These are phyloP conservation scores for Diplodia scrobiculata DNA, from an alignment of 2,329 filamentous ascomycete species.

Conservation along the genomic window DNA sequence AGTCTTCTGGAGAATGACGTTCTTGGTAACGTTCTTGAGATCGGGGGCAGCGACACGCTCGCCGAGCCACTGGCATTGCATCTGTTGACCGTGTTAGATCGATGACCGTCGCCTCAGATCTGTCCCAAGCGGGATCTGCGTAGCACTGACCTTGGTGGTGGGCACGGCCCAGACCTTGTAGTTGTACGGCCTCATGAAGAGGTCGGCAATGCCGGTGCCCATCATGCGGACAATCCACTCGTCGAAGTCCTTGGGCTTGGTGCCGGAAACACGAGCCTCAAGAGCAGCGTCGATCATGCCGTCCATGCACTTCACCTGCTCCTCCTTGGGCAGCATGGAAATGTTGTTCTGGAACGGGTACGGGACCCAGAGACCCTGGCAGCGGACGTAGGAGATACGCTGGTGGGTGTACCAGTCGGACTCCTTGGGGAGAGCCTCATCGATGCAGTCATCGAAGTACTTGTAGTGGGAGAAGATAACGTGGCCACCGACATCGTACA, in stretches of 20 bases:
- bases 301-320: constrained; percentile 91
- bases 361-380: constrained; percentile 93
- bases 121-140: constrained; percentile 3
- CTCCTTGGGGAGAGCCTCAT: constrained; percentile 91
- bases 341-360: constrained; percentile 99
- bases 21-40: constrained; percentile 88
- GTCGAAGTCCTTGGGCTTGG: constrained; percentile 95
- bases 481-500: constrained; percentile 97
- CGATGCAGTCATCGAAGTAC: constrained; percentile 99
- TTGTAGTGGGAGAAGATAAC: constrained; percentile 99
- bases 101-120: neutral
- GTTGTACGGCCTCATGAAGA: constrained; percentile 99
- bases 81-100: constrained; percentile 57
- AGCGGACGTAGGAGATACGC: constrained; percentile 98
- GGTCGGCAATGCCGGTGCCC: constrained; percentile 83
- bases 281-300: constrained; percentile 94
- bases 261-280: constrained; percentile 80
- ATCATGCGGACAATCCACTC: constrained; percentile 96
- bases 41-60: constrained; percentile 97
- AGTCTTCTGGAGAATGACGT: constrained; percentile 93
- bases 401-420: constrained; percentile 98
- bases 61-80: constrained; percentile 98
- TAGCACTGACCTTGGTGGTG: constrained; percentile 78
- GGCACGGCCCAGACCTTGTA: constrained; percentile 99
- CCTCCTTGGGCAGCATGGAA: constrained; percentile 94